Evolutionary conservation across 1,139 yeast genomes (phyloP), one percentile per base, ranked within the genome.

Genomic region (Sugiyamaella neomexicana): DNA sequence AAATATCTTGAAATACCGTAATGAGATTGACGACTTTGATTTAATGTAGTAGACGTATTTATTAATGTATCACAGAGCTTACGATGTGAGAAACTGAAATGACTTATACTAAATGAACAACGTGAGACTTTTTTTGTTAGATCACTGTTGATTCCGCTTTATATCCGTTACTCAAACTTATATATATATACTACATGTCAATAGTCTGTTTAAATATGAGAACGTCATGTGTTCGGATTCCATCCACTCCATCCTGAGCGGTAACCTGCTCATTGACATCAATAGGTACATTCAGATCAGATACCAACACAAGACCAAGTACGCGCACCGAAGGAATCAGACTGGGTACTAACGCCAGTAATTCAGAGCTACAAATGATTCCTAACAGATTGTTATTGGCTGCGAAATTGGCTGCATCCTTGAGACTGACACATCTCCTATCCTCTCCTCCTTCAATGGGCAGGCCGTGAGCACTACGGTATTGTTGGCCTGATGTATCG

Each of bases 1-100:
- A 67, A 90, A 89, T 63, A 82, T 91, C 58, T 84, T 91, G 73
- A 87, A 87, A 73, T 95, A 88, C 75, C 86, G 89, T 74, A 91
- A 93, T 55, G 74, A 74, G 56, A 65, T 75, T 29, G 80, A 76
- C 58, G 79, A 75, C 57, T 76, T 69, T 59, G 75, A 75, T 45
- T 61, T 70, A 44, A 62, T 68, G 62, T 68, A 59, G 62, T 68
- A 59, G 59, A 34, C 10, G 34, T 12, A 29, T 9, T 29, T 9
- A 29, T 29, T 29, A 29, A n/a, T n/a, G n/a, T n/a, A n/a, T n/a
- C n/a, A n/a, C n/a, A n/a, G n/a, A n/a, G n/a, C n/a, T n/a, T n/a
- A n/a, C n/a, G n/a, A n/a, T n/a, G n/a, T n/a, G n/a, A n/a, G n/a
- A n/a, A n/a, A n/a, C n/a, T n/a, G n/a, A n/a, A n/a, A n/a, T n/a